Conservation (phyloP, 2,329 filamentous ascomycete species). For the Penicillium olsonii region DNA sequence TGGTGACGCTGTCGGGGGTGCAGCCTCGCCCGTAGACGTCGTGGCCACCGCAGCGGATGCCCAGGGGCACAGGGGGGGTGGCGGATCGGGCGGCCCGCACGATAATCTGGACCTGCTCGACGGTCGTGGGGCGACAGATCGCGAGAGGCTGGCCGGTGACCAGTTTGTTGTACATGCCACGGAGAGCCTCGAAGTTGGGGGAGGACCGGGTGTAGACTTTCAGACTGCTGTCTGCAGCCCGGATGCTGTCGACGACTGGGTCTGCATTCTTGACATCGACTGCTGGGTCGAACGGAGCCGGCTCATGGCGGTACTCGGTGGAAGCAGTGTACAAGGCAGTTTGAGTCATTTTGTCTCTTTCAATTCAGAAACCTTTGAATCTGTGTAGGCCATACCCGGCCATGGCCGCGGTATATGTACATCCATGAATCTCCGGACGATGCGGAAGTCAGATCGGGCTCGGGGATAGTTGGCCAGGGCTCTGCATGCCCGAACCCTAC, state of each 20-base stretch:
- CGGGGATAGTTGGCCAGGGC: not conserved
- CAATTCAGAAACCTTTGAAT: not conserved
- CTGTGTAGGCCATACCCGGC: not conserved
- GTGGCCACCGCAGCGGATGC: slow-evolving; percentile 21
- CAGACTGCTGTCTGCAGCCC: not conserved
- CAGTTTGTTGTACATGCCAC: not conserved
- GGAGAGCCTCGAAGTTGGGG: not conserved
- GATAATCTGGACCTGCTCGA: not conserved
- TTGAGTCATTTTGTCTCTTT: not conserved
- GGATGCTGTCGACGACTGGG: not conserved
- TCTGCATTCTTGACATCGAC: not conserved
- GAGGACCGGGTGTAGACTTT: not conserved
- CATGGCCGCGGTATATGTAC: not conserved
- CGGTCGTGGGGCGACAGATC: not conserved
- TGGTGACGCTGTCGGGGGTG: slow-evolving; percentile 2
- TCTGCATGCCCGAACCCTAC: not conserved
- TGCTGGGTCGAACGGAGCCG: not conserved
- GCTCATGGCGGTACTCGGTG: not conserved
- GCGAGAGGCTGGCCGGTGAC: not conserved
- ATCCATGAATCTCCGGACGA: not conserved
- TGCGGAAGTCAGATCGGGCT: not conserved
- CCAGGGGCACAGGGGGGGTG: slow-evolving; percentile 3
- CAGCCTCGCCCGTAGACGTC: slow-evolving; percentile 18
- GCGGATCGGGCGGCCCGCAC: not conserved
- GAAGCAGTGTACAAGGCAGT: not conserved